These are phyloP conservation scores for Corynascus novoguineensis DNA, from an alignment of 495 filamentous ascomycete genomes.

Conservation along the genomic window DNA sequence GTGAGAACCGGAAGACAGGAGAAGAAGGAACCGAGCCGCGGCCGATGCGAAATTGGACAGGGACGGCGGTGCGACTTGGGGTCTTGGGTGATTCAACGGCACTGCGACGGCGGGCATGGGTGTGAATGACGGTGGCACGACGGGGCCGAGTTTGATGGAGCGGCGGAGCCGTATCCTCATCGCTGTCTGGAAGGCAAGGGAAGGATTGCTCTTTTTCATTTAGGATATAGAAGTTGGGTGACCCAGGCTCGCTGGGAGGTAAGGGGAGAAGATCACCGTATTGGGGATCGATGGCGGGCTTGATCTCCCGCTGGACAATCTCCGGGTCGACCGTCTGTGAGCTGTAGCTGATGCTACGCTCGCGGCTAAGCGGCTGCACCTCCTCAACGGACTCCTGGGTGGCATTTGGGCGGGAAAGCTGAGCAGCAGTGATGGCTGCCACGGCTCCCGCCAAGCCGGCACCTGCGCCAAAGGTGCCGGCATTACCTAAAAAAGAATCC, in stretches of 20 bases:
- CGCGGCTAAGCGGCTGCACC: slow-evolving; percentile 11
- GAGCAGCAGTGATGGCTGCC: slow-evolving; percentile 36
- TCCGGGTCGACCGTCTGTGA: slow-evolving; percentile 46
- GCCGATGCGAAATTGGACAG: slow-evolving; percentile 43
- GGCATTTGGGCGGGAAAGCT: slow-evolving; percentile 41
- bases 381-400: slow-evolving; percentile 32
- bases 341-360: slow-evolving; percentile 30
- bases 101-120: slow-evolving; percentile 36
- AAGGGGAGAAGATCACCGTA: slow-evolving; percentile 52
- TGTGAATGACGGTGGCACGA: slow-evolving; percentile 21
- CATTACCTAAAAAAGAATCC: slow-evolving; percentile 59
- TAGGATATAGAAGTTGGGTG: slow-evolving; percentile 33
- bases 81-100: slow-evolving; percentile 39
- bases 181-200: slow-evolving; percentile 48
- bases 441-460: slow-evolving; percentile 47
- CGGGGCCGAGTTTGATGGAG: slow-evolving; percentile 35
- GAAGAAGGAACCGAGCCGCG: slow-evolving; percentile 42
- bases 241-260: slow-evolving; percentile 46
- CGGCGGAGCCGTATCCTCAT: slow-evolving; percentile 43
- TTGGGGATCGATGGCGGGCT: slow-evolving; percentile 53
- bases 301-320: slow-evolving; percentile 40
- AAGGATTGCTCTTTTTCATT: slow-evolving; percentile 28
- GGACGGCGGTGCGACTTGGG: slow-evolving; percentile 50
- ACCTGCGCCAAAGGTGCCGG: slow-evolving; percentile 57
- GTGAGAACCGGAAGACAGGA: slow-evolving; percentile 33